Evolutionary conservation across 495 filamentous ascomycete genomes (phyloP), one percentile per base, ranked within the genome.

Genomic region (Aspergillus cavernicola): DNA sequence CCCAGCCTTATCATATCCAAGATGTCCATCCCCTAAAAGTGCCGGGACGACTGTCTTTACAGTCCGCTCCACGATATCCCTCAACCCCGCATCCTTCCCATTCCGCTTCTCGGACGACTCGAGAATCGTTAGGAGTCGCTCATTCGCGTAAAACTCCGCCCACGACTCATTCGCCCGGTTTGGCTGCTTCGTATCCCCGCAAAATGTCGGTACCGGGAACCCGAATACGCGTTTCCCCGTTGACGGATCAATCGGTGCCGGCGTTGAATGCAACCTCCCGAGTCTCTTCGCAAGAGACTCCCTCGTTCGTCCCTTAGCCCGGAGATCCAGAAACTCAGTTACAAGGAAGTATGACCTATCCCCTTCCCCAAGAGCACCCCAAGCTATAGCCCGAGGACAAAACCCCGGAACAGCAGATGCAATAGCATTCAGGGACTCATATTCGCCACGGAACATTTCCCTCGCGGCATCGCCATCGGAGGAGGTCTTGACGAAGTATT

Each of bases 381-480:
- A 81, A 38, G 85, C 85, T 63, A 88, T 75, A 15, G 86, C 84
- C 44, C 74, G 70, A 0, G 91, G 89, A 62, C 86, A 91, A 50
- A 97, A 79, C 28, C 77, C 81, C 15, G 90, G 87, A 0, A 90
- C 84, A 15, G 77, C 72, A 52, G 67, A 49, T 61, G 88, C 81
- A 65, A 96, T 85, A 24, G 89, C 87, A 63, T 90, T 90, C 46
- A 96, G 82, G 15, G 88, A 93, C 42, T 80, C 78, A 67, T 88
- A 86, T 73, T 97, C 92, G 28, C 91, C 89, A 73, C 72, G 74
- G 64, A 96, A 95, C 89, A 96, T 96, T 32, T 84, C 64, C 50
- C 81, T 77, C 18, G 88, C 82, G 11, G 83, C 76, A 28, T 71
- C 55, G 3, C 85, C 85, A 9, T 72, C 70, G 10, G 62, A 33